These are phyloP conservation scores for Apiotrichum montevideense DNA, from an alignment of 1,284 basidiomycete species.

Conservation along the genomic window DNA sequence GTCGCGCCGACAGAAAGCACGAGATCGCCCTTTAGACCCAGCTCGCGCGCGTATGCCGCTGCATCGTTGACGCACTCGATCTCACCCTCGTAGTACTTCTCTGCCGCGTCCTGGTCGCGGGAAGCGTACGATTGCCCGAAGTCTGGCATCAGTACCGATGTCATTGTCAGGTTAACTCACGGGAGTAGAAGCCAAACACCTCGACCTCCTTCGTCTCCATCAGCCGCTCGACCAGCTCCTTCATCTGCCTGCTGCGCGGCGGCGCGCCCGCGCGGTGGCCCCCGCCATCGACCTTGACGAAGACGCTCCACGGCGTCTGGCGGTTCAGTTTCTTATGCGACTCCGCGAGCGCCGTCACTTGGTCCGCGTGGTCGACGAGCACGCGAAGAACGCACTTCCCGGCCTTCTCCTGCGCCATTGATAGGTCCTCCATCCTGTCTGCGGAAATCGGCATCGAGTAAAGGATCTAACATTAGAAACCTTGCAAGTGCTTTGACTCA, in stretches of 20 bases:
- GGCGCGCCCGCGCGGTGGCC: conserved; percentile 75
- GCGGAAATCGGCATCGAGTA: conserved; percentile 66
- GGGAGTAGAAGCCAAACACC: conserved; percentile 77
- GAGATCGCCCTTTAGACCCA: conserved; percentile 50
- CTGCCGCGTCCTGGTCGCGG: conserved; percentile 58
- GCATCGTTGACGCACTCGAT: conserved; percentile 64
- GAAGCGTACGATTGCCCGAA: conserved; percentile 63
- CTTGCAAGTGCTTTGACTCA: conserved; percentile 45
- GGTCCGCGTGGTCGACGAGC: conserved; percentile 68
- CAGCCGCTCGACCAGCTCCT: conserved; percentile 54
- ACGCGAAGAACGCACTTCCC: conserved; percentile 58
- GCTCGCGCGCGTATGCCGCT: conserved; percentile 54
- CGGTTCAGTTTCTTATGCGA: conserved; percentile 41
- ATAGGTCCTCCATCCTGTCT: conserved; percentile 68
- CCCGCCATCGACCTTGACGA: conserved; percentile 75
- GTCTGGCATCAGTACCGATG: conserved; percentile 18
- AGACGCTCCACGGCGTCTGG: conserved; percentile 59
- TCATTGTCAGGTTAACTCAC: conserved; percentile 32
- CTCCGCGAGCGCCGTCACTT: conserved; percentile 60
- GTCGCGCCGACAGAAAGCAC: conserved; percentile 75
- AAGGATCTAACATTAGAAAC: conserved; percentile 56
- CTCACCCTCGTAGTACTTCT: conserved; percentile 63
- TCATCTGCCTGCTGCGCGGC: conserved; percentile 55
- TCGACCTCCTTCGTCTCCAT: conserved; percentile 49
- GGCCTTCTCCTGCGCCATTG: conserved; percentile 56